Percentiles rank a stretch among this genome's conserved stretches.
These are phyloP conservation scores for Colletotrichum lupini DNA, from an alignment of 2,329 filamentous ascomycete genomes.

Conservation along the genomic window DNA sequence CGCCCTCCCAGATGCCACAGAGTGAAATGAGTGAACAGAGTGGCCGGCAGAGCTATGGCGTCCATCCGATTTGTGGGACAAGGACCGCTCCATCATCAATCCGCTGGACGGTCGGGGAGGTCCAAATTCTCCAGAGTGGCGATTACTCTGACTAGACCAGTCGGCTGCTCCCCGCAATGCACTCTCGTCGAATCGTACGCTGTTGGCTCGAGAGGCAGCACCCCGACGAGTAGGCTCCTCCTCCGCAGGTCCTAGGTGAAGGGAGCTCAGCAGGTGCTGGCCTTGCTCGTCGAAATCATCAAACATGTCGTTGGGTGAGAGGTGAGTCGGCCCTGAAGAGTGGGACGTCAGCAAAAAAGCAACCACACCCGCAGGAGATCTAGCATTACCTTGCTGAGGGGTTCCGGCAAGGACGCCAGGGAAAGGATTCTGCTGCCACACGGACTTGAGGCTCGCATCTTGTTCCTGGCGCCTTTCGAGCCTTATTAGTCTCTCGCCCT, in stretches of 20 bases:
- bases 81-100: slow-evolving; percentile 88
- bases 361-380: not conserved
- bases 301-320: slow-evolving; percentile 86
- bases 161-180: slow-evolving; percentile 87
- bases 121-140: slow-evolving; percentile 85
- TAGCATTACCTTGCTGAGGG: slow-evolving; percentile 83
- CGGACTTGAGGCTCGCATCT: slow-evolving; percentile 79
- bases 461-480: slow-evolving; percentile 76
- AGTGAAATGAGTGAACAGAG: slow-evolving; percentile 71
- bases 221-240: slow-evolving; percentile 88
- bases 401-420: slow-evolving; percentile 86
- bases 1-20: slow-evolving; percentile 80
- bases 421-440: slow-evolving; percentile 93
- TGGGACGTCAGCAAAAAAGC: slow-evolving; percentile 37
- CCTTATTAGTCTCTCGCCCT: slow-evolving; percentile 70
- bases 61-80: slow-evolving; percentile 96
- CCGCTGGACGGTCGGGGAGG: slow-evolving; percentile 83
- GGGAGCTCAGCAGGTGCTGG: slow-evolving; percentile 80
- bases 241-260: slow-evolving; percentile 84
- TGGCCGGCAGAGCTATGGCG: slow-evolving; percentile 91
- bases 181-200: slow-evolving; percentile 96
- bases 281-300: slow-evolving; percentile 91
- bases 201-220: slow-evolving; percentile 92
- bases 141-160: slow-evolving; percentile 81
- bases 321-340: slow-evolving; percentile 77